phyloP scores from a whole-genome alignment of 495 filamentous ascomycete genomes.

The Cryomyces minteri region DNA sequence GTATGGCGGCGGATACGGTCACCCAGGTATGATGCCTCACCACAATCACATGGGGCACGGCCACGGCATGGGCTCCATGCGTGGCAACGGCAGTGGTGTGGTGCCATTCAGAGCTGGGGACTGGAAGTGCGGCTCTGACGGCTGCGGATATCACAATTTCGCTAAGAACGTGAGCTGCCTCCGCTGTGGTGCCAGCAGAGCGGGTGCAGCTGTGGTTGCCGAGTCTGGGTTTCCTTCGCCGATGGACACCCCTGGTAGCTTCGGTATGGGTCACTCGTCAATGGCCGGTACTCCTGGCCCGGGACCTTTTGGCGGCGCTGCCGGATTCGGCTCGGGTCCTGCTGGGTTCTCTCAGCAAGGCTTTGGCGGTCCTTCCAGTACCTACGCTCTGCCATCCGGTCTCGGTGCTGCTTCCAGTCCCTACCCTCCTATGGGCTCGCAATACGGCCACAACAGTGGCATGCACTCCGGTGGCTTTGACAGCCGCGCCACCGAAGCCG shows the following conservation, averaged over 20 bases:
- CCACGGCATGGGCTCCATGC: slow-evolving; percentile 50
- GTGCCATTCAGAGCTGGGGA: slow-evolving; percentile 96
- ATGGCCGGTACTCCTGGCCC: slow-evolving; percentile 75
- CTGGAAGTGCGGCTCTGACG: slow-evolving; percentile 96
- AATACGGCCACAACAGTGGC: slow-evolving; percentile 33
- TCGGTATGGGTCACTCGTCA: slow-evolving; percentile 46
- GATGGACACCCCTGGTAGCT: slow-evolving; percentile 69
- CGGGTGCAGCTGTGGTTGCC: slow-evolving; percentile 79
- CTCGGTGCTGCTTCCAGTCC: slow-evolving; percentile 56
- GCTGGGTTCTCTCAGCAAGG: slow-evolving; percentile 63
- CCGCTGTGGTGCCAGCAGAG: slow-evolving; percentile 86
- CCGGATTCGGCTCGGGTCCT: slow-evolving; percentile 45
- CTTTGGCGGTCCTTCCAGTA: slow-evolving; percentile 75
- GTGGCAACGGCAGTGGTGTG: slow-evolving; percentile 63
- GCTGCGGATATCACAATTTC: slow-evolving; percentile 98
- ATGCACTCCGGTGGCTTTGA: slow-evolving; percentile 59
- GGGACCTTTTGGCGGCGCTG: slow-evolving; percentile 55
- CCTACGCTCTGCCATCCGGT: slow-evolving; percentile 79
- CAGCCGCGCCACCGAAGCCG: slow-evolving; percentile 79
- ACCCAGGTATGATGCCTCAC: slow-evolving; percentile 63
- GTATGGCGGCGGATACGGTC: slow-evolving; percentile 53
- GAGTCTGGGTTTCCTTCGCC: slow-evolving; percentile 84
- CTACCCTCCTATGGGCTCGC: slow-evolving; percentile 66
- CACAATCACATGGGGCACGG: slow-evolving; percentile 65
- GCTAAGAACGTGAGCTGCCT: slow-evolving; percentile 98